Evolutionary conservation across 1,284 basidiomycete genomes (phyloP).

Genomic region (Ganoderma multipileum): DNA sequence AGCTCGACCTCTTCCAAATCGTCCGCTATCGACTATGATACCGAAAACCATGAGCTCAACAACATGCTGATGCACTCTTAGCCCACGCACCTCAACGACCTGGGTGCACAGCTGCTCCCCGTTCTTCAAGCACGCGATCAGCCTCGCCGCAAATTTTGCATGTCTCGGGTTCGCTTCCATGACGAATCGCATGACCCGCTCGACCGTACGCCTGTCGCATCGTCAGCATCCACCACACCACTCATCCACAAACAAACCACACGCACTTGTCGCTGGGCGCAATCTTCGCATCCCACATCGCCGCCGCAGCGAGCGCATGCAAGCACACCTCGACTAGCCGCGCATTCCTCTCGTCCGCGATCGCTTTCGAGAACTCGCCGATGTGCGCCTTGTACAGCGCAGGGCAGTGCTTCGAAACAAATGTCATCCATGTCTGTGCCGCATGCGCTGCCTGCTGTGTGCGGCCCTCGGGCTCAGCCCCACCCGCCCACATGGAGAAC

Average conservation of each 20-base stretch:
- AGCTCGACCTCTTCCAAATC: slow-evolving; percentile 58
- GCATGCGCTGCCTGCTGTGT: slow-evolving; percentile 49
- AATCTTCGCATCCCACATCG: slow-evolving; percentile 62
- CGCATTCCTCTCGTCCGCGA: slow-evolving; percentile 69
- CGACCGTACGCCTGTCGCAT: slow-evolving; percentile 62
- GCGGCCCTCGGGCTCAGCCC: slow-evolving; percentile 37
- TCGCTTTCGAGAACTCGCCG: slow-evolving; percentile 74
- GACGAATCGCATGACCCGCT: slow-evolving; percentile 69
- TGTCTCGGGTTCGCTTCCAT: slow-evolving; percentile 68
- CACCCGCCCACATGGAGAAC: slow-evolving; percentile 27
- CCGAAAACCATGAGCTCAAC: not conserved
- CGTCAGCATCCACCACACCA: not conserved
- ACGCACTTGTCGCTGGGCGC: slow-evolving; percentile 73
- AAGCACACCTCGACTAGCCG: slow-evolving; percentile 72
- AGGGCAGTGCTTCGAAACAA: slow-evolving; percentile 83
- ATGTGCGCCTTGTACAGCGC: slow-evolving; percentile 79
- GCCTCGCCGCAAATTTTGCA: slow-evolving; percentile 89
- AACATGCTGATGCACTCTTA: not conserved
- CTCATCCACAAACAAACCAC: not conserved
- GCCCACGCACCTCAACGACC: slow-evolving; percentile 67
- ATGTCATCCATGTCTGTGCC: slow-evolving; percentile 59
- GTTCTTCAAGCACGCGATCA: slow-evolving; percentile 70
- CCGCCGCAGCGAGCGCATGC: slow-evolving; percentile 77
- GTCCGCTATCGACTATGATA: slow-evolving; percentile 61
- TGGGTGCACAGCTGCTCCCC: slow-evolving; percentile 57